These are phyloP conservation scores for Hirsutella rhossiliensis DNA, from an alignment of 2,329 filamentous ascomycete species.

Conservation along the genomic window DNA sequence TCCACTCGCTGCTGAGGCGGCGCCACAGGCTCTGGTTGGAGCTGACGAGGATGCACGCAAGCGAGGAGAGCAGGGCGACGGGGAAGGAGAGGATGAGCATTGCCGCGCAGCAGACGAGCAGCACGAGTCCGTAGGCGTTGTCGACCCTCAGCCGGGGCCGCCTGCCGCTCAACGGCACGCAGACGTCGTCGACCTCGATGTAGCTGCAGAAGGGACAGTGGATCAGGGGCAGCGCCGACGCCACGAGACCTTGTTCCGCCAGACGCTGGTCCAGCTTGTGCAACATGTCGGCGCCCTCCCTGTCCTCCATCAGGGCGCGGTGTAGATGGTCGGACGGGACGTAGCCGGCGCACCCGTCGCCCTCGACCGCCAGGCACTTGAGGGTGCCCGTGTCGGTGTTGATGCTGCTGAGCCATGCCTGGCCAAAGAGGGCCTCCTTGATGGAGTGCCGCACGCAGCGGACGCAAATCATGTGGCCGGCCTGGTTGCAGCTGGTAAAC, in stretches of 20 bases:
- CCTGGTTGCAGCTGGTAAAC: slow-evolving; percentile 56
- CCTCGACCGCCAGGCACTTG: slow-evolving; percentile 67
- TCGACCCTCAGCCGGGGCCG: slow-evolving; percentile 44
- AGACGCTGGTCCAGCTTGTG: slow-evolving; percentile 68
- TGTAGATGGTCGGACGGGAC: slow-evolving; percentile 58
- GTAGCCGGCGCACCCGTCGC: slow-evolving; percentile 59
- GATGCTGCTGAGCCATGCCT: slow-evolving; percentile 78
- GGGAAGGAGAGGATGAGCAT: slow-evolving; percentile 45
- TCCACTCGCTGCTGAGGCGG: slow-evolving; percentile 34
- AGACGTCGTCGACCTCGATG: slow-evolving; percentile 73
- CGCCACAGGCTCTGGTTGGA: slow-evolving; percentile 29
- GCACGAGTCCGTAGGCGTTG: slow-evolving; percentile 32
- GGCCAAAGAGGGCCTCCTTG: slow-evolving; percentile 82
- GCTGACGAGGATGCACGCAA: slow-evolving; percentile 31
- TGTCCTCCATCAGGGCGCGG: slow-evolving; percentile 58
- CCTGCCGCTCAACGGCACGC: slow-evolving; percentile 43
- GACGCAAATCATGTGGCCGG: slow-evolving; percentile 66
- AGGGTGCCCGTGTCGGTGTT: slow-evolving; percentile 61
- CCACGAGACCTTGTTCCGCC: slow-evolving; percentile 62
- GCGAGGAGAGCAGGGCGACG: slow-evolving; percentile 33
- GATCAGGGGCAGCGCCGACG: slow-evolving; percentile 62
- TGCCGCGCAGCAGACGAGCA: slow-evolving; percentile 40
- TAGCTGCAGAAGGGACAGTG: slow-evolving; percentile 88
- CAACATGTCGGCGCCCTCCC: slow-evolving; percentile 59
- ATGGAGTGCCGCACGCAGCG: slow-evolving; percentile 72